phyloP scores from a whole-genome alignment of 805 yeast species.

The Ogataea parapolymorpha region DNA sequence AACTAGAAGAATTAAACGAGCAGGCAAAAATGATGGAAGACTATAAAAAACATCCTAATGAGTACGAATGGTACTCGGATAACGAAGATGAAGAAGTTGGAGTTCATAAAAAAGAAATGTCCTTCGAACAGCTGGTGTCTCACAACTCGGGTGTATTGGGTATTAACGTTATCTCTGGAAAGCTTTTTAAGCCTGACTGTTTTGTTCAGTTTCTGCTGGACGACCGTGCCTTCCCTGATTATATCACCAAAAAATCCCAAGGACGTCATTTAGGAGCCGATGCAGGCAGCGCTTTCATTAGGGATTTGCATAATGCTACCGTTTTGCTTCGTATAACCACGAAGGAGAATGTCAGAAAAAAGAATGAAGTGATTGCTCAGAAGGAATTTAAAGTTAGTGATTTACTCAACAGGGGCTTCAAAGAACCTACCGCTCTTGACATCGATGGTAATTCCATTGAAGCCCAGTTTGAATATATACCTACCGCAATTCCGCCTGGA shows the following conservation, averaged over 20 bases:
- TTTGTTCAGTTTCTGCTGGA: slow-evolving; percentile 62
- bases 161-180: slow-evolving; percentile 51
- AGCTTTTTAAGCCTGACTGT: slow-evolving; percentile 44
- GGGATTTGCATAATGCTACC: slow-evolving; percentile 65
- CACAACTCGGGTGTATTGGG: slow-evolving; percentile 63
- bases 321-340: slow-evolving; percentile 56
- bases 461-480: slow-evolving; percentile 58
- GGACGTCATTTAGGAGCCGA: slow-evolving; percentile 44
- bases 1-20: slow-evolving; percentile 41
- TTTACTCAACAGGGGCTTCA: slow-evolving; percentile 47
- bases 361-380: slow-evolving; percentile 51
- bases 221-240: slow-evolving; percentile 59
- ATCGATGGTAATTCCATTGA: slow-evolving; percentile 38
- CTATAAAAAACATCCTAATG: slow-evolving; percentile 54
- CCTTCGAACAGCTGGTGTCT: slow-evolving; percentile 50
- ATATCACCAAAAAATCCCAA: slow-evolving; percentile 46
- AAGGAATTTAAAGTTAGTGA: slow-evolving; percentile 48
- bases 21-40: slow-evolving; percentile 49
- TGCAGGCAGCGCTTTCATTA: slow-evolving; percentile 58
- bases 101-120: slow-evolving; percentile 40
- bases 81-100: slow-evolving; percentile 33
- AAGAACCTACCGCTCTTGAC: slow-evolving; percentile 43
- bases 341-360: slow-evolving; percentile 43
- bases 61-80: slow-evolving; percentile 60
- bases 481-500: slow-evolving; percentile 51